Conservation (phyloP, 352 stramenopile genomes). For the Blastocystis sp. region DNA sequence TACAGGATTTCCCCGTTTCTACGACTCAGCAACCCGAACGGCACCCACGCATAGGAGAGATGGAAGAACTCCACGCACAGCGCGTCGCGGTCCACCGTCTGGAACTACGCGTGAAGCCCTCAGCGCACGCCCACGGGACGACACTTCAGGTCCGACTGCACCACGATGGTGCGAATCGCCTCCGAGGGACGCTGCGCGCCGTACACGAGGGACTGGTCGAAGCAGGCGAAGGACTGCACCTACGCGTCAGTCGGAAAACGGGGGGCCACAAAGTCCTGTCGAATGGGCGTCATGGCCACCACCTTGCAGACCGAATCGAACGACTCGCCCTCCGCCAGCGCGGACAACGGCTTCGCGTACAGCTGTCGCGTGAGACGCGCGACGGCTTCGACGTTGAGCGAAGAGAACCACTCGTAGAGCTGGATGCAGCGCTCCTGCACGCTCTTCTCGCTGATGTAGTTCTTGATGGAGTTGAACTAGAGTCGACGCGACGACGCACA, state of each 20-base stretch:
- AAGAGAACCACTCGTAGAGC: slow-evolving; percentile 24
- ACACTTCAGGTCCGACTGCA: background rate
- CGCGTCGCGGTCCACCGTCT: background rate
- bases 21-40: background rate
- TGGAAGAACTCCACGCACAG: slow-evolving; percentile 36
- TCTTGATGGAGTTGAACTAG: slow-evolving; percentile 28
- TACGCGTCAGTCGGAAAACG: background rate
- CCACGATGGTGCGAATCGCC: background rate
- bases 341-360: background rate
- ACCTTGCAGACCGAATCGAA: slow-evolving; percentile 52
- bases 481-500: background rate
- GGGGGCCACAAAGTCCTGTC: slow-evolving; percentile 28
- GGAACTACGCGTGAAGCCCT: background rate
- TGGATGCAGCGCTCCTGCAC: slow-evolving; percentile 22
- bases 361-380: slow-evolving; percentile 1
- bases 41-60: background rate
- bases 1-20: background rate
- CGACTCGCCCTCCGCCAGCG: background rate
- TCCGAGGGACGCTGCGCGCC: background rate
- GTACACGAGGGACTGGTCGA: slow-evolving; percentile 50
- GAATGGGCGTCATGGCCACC: background rate
- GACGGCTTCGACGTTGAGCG: background rate
- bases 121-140: background rate
- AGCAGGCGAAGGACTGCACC: slow-evolving; percentile 8
- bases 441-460: background rate